Evolutionary conservation across 73 alveolate species (phyloP).

Genomic region (Paramecium tetraurelia): DNA sequence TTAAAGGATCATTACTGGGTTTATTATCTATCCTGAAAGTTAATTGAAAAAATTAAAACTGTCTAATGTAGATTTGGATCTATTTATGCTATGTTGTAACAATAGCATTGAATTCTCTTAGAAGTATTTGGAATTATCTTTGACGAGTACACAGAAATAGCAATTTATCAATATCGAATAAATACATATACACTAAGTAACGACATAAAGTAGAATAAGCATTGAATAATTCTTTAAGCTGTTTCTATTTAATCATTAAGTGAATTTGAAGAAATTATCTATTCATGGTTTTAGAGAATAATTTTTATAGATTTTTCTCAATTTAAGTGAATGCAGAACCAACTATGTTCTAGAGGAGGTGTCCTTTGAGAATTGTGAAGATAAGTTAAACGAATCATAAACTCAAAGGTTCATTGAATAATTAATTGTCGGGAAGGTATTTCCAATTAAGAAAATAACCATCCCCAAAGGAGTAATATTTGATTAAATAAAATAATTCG

Average conservation of each 20-base stretch:
- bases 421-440: background rate
- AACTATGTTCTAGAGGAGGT: background rate
- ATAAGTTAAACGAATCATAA: background rate
- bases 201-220: background rate
- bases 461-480: background rate
- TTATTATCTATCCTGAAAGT: background rate
- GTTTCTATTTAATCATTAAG: background rate
- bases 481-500: background rate
- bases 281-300: background rate
- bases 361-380: background rate
- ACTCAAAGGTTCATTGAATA: background rate
- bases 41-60: background rate
- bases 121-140: background rate
- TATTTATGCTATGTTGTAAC: background rate
- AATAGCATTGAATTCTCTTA: background rate
- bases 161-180: background rate
- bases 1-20: background rate
- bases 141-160: background rate
- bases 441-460: background rate
- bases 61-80: constrained; percentile 8
- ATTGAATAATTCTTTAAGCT: background rate
- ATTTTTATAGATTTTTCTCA: background rate
- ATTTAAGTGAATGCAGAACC: background rate
- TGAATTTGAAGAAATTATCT: background rate
- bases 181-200: background rate